Evolutionary conservation across 768 basidiomycete genomes (phyloP).

Genomic region (Leucocoprinus leucothites): DNA sequence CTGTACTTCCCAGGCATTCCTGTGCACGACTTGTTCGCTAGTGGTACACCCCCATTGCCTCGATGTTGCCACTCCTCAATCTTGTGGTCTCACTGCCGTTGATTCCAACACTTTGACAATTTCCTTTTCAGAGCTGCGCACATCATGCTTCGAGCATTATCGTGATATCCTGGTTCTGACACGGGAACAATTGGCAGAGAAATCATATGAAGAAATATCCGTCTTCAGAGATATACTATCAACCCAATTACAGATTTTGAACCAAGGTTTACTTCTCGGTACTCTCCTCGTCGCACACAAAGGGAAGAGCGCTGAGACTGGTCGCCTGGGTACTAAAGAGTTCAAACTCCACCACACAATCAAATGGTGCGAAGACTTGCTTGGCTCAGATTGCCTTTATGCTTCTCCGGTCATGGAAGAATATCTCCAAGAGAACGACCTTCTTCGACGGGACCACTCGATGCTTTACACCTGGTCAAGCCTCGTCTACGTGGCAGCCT

Average conservation of each 20-base stretch:
- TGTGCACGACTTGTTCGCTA: slow-evolving; percentile 58
- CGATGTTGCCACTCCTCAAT: slow-evolving; percentile 20
- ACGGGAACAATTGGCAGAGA: slow-evolving; percentile 41
- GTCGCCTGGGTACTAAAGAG: slow-evolving; percentile 36
- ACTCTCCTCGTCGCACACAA: slow-evolving; percentile 53
- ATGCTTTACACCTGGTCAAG: slow-evolving; percentile 69
- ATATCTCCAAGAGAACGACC: slow-evolving; percentile 48
- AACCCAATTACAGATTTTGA: slow-evolving; percentile 64
- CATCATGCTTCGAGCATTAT: slow-evolving; percentile 57
- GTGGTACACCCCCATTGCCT: slow-evolving; percentile 60
- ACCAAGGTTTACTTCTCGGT: slow-evolving; percentile 63
- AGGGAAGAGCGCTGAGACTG: slow-evolving; percentile 23
- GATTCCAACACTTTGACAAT: slow-evolving; percentile 50
- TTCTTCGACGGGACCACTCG: slow-evolving; percentile 36
- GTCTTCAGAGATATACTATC: slow-evolving; percentile 58
- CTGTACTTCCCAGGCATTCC: slow-evolving; percentile 54
- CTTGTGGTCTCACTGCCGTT: slow-evolving; percentile 36
- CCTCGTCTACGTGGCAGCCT: slow-evolving; percentile 57
- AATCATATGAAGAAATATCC: slow-evolving; percentile 68
- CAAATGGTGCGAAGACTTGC: slow-evolving; percentile 46
- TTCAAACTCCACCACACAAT: slow-evolving; percentile 63
- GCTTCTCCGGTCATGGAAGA: slow-evolving; percentile 48
- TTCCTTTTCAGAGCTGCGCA: slow-evolving; percentile 46
- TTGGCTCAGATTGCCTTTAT: slow-evolving; percentile 38
- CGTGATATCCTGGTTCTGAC: slow-evolving; percentile 36